Percentiles rank a stretch among this genome's conserved stretches.
Conservation (phyloP, 164 flowering plant species). For the Litsea cubeba region DNA sequence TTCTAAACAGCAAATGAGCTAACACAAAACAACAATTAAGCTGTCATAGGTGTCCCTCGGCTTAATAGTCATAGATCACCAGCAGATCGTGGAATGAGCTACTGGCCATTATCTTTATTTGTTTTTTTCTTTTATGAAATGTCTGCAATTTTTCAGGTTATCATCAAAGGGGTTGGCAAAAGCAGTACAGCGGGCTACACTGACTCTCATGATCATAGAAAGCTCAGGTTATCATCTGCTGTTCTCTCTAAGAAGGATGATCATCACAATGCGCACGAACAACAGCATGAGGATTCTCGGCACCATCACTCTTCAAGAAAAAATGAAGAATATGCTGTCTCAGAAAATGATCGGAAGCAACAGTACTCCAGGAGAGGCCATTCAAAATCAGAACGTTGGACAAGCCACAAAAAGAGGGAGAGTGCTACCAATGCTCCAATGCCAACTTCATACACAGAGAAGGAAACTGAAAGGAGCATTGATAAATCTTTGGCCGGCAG, state of each 20-base stretch:
- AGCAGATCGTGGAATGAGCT: neutral
- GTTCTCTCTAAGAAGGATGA: constrained; percentile 24
- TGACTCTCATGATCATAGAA: constrained; percentile 20
- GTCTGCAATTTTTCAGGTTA: constrained; percentile 28
- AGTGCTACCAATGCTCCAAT: constrained; percentile 23
- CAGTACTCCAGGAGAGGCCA: constrained; percentile 63
- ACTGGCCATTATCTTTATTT: neutral
- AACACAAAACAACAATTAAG: neutral
- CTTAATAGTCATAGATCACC: too few species aligned
- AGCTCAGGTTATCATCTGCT: constrained; percentile 13
- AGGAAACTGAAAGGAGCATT: constrained; percentile 37
- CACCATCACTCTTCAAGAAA: constrained; percentile 37
- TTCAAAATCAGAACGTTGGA: constrained; percentile 85
- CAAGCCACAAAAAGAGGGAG: constrained; percentile 82
- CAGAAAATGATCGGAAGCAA: constrained; percentile 57
- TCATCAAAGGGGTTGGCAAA: constrained; percentile 24
- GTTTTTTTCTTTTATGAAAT: constrained; percentile 9
- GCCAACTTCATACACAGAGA: constrained; percentile 36
- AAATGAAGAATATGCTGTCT: constrained; percentile 53
- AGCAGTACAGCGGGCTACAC: constrained; percentile 7
- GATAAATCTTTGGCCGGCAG: constrained; percentile 27
- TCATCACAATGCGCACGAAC: constrained; percentile 16
- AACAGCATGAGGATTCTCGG: constrained; percentile 18
- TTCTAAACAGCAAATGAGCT: too few species aligned
- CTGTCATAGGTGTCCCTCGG: too few species aligned